Conservation (phyloP, 495 filamentous ascomycete genomes). For the Penicillium steckii region DNA sequence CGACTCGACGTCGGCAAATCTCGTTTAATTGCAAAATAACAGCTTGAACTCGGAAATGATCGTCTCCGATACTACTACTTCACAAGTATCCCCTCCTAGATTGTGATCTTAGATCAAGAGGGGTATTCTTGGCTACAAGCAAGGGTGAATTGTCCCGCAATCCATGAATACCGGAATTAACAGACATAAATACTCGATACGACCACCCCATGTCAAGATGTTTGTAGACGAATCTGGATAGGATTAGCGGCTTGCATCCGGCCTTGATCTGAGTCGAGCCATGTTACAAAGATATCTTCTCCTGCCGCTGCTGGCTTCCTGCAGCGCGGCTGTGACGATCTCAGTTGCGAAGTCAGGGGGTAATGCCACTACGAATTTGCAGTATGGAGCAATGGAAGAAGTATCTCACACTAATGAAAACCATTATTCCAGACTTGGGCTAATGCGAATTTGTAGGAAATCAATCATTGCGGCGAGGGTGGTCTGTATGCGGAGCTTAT, state of each 20-base stretch:
- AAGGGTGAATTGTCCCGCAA: background rate
- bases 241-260: constrained; percentile 5
- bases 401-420: too few relatives aligned
- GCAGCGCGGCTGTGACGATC: constrained; percentile 28
- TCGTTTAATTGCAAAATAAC: background rate
- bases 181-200: constrained; percentile 8
- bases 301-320: constrained; percentile 28
- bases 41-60: constrained; percentile 4
- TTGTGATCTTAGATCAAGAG: background rate
- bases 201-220: background rate
- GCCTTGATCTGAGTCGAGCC: background rate
- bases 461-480: constrained; percentile 74
- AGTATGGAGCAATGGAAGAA: constrained; percentile 63
- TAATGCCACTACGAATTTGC: constrained; percentile 49
- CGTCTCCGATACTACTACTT: background rate
- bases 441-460: too few relatives aligned
- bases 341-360: constrained; percentile 49
- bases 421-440: too few relatives aligned
- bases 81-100: background rate
- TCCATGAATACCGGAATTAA: background rate
- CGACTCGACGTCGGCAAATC: constrained; percentile 2
- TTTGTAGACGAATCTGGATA: background rate
- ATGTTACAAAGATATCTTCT: constrained; percentile 27
- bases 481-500: constrained; percentile 76
- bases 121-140: background rate